phyloP scores from a whole-genome alignment of 2,329 filamentous ascomycete species.

The Colletotrichum noveboracense region DNA sequence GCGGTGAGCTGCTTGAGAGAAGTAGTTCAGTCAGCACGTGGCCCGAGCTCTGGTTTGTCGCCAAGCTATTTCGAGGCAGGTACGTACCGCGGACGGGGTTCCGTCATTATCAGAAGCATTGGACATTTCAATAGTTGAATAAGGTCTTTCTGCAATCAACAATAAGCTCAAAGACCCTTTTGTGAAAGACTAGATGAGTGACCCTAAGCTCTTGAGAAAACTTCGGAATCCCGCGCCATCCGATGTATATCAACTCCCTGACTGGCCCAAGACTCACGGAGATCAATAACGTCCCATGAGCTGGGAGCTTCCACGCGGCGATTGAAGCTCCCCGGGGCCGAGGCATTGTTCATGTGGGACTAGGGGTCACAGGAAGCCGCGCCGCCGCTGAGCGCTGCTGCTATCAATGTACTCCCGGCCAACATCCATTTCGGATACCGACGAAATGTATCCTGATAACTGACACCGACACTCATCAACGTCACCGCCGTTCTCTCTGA shows the following conservation, averaged over 20 bases:
- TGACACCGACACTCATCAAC: not conserved
- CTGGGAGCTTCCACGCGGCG: not conserved
- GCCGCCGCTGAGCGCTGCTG: not conserved
- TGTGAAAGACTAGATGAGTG: not conserved
- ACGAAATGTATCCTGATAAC: not conserved
- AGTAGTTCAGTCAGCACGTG: not conserved
- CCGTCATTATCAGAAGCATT: not conserved
- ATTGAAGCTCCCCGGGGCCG: not conserved
- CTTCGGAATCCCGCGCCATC: not conserved
- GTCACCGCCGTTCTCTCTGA: not conserved
- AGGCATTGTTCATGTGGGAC: constrained; percentile 1
- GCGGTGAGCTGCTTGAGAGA: not conserved
- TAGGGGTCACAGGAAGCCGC: not conserved
- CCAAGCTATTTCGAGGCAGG: not conserved
- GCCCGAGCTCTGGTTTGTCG: not conserved
- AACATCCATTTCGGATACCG: no score
- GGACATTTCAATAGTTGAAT: not conserved
- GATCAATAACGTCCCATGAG: not conserved
- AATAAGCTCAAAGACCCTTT: not conserved
- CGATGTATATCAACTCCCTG: not conserved
- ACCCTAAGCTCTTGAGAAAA: not conserved
- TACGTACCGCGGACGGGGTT: not conserved
- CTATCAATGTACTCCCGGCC: not conserved
- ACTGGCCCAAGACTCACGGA: no score
- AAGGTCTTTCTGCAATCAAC: not conserved